Evolutionary conservation across 257 asterid species (phyloP), one percentile per base, ranked within the genome.

Genomic region (Gentiana macrophylla): DNA sequence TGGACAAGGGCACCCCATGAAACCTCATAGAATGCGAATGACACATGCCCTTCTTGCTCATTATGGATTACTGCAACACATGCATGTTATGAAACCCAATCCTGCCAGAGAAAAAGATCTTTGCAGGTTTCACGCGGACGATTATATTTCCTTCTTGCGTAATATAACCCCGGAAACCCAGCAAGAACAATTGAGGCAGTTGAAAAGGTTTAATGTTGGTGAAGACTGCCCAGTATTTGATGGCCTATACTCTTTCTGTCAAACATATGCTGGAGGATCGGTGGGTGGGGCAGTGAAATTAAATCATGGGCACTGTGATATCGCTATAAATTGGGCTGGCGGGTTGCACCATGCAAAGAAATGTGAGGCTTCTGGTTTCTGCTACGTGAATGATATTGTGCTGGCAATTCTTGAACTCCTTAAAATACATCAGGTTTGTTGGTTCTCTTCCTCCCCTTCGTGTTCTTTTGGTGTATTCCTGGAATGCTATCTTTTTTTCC

Each of bases 341-440:
- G 79, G 82, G 8, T 69, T 72, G 56, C 82, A 76, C 36, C 79
- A 76, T 57, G 82, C 82, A 3, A 76, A 76, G 57, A 72, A 69
- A 56, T 52, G 79, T 7, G 79, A 67, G 73, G 82, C 77, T 7
- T 72, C 72, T 4, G 79, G 77, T 43, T 72, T 76, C 59, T 72
- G 76, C 66, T 76, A 76, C 55, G 78, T 76, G 43, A 76, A 76
- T 58, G 82, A 76, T 47, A 76, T 76, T 12, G 82, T 76, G 59
- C 69, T 76, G 35, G 76, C 71, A 35, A 76, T 76, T 66, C 49
- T 76, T 43, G 79, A 69, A 65, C 76, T 76, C 52, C 82, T 76
- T 32, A 72, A 72, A 59, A 37, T 56, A 52, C 82, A 76, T 8
- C 67, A 62, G 79, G 82, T 72, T 60, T 11, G n/a, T n/a, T n/a